A percentile compares a stretch with the other conserved stretches of the same genome.
Conservation (phyloP, 129 eudicot genomes). For the Heracleum sosnowskyi region DNA sequence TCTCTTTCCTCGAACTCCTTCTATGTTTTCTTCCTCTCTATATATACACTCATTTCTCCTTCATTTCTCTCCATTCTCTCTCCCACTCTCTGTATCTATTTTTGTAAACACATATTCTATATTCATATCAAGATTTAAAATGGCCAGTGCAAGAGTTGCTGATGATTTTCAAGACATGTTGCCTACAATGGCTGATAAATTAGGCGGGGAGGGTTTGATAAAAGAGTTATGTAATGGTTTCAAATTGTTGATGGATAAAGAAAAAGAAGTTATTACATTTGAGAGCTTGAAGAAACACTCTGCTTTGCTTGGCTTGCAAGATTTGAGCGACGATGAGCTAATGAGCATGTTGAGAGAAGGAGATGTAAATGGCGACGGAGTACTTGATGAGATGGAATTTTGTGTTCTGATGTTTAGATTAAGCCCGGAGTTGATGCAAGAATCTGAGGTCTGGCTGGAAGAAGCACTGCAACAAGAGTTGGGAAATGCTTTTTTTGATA, state of each 20-base stretch:
- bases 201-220: conserved; percentile 36
- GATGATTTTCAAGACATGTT: conserved; percentile 29
- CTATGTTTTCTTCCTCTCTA: neutral
- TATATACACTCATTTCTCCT: neutral
- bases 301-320: conserved; percentile 21
- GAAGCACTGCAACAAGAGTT: neutral
- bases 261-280: conserved; percentile 29
- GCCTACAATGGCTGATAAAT: conserved; percentile 35
- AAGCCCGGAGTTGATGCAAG: conserved; percentile 10
- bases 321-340: conserved; percentile 33
- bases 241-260: conserved; percentile 27
- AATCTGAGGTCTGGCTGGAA: neutral
- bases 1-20: conserved; percentile 5
- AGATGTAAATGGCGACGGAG: conserved; percentile 44
- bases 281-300: conserved; percentile 45
- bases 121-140: neutral
- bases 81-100: neutral
- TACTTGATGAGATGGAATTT: conserved; percentile 45
- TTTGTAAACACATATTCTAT: neutral
- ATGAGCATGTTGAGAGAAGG: conserved; percentile 45
- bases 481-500: neutral
- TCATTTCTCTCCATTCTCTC: conserved; percentile 11
- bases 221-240: conserved; percentile 45
- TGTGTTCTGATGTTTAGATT: conserved; percentile 22
- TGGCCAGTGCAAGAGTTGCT: conserved; percentile 12